Evolutionary conservation across 176 grass and related monocot species (phyloP).

Genomic region (Guadua angustifolia): DNA sequence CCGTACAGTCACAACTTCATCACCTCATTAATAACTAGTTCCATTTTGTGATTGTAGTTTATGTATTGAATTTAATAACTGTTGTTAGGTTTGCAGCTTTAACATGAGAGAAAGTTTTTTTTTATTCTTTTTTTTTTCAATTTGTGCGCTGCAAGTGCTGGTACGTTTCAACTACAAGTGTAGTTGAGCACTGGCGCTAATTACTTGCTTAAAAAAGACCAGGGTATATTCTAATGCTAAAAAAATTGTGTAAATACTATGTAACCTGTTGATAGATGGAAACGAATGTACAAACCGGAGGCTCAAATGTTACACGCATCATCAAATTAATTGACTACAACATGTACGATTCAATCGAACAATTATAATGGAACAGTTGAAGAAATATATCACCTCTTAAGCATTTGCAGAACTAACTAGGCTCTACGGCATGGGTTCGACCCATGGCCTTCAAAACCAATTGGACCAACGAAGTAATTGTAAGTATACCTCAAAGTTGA

Average conservation of each 20-base stretch:
- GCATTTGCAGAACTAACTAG: not conserved
- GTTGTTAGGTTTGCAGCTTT: not conserved
- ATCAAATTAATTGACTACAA: not conserved
- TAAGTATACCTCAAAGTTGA: no score
- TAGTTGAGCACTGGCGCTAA: not conserved
- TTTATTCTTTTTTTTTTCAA: not conserved
- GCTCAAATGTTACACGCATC: not conserved
- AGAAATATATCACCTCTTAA: not conserved
- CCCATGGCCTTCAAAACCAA: no score
- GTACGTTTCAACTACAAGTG: not conserved
- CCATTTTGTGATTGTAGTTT: no score
- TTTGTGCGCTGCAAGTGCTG: not conserved
- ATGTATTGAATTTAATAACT: not conserved
- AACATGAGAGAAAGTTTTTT: not conserved
- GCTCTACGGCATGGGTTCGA: no score
- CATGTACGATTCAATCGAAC: not conserved
- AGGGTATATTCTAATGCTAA: not conserved
- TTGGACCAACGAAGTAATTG: no score
- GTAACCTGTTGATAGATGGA: not conserved
- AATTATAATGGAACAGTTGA: not conserved
- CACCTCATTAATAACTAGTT: accelerated
- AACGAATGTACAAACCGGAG: not conserved
- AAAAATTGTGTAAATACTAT: not conserved
- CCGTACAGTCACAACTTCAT: no score
- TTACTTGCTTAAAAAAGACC: not conserved